These are phyloP conservation scores for Stenocarpella maydis DNA, from an alignment of 2,329 filamentous ascomycete species.

Conservation along the genomic window DNA sequence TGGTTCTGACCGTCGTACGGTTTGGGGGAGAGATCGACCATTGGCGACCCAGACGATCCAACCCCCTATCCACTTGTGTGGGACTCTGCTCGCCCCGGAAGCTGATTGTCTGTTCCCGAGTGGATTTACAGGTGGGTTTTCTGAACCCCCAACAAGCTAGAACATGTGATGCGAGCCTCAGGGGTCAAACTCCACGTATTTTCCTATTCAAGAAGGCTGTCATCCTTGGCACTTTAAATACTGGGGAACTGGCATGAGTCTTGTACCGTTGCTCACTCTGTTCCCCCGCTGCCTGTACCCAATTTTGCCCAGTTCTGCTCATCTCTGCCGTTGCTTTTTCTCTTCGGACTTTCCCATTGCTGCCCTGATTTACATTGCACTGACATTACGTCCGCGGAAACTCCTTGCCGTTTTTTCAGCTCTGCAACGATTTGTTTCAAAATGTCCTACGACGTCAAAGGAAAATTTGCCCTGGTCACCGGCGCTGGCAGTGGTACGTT, in stretches of 20 bases:
- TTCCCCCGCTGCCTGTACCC: no score
- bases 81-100: not conserved
- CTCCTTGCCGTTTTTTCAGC: not conserved
- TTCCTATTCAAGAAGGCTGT: not conserved
- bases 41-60: not conserved
- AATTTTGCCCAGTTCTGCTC: no score
- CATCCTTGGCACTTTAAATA: not conserved
- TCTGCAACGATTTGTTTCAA: not conserved
- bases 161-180: not conserved
- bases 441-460: constrained; percentile 34
- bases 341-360: not conserved
- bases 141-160: no score
- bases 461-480: constrained; percentile 35
- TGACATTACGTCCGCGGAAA: not conserved
- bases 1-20: not conserved
- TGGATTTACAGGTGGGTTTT: not conserved
- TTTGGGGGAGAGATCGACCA: not conserved
- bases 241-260: not conserved
- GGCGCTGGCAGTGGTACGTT: constrained; percentile 28
- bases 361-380: not conserved
- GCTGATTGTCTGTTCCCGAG: not conserved
- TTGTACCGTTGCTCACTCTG: not conserved
- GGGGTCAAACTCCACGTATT: not conserved
- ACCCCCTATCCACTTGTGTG: not conserved
- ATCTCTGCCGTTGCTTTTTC: not conserved